phyloP scores from a whole-genome alignment of 257 asterid genomes.

The Prunella vulgaris region DNA sequence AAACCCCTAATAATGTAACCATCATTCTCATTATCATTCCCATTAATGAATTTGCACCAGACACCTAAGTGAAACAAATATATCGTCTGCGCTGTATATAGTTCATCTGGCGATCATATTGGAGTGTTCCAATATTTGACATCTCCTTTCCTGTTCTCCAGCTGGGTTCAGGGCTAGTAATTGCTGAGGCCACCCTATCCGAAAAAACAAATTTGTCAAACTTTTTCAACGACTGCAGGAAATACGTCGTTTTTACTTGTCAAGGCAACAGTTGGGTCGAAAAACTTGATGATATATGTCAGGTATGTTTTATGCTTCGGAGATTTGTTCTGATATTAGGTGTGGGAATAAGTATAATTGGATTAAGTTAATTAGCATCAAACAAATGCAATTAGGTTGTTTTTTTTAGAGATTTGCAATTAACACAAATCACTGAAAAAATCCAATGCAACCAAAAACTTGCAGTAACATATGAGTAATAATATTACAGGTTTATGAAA shows the following conservation, averaged over 20 bases:
- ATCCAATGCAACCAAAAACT: neutral
- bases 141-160: constrained; percentile 36
- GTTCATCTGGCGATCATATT: neutral
- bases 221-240: constrained; percentile 74
- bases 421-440: neutral
- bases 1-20: too few relatives aligned
- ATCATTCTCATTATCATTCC: too few relatives aligned
- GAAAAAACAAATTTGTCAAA: constrained; percentile 50
- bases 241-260: constrained; percentile 55
- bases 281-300: constrained; percentile 84
- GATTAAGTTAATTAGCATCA: neutral
- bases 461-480: neutral
- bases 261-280: constrained; percentile 63
- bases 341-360: neutral
- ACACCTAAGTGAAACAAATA: neutral
- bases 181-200: constrained; percentile 71
- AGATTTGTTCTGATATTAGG: constrained; percentile 4
- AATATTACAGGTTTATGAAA: constrained; percentile 69
- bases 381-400: neutral
- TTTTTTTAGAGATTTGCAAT: neutral
- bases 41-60: too few relatives aligned
- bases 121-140: constrained; percentile 10
- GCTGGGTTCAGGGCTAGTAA: constrained; percentile 80
- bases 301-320: constrained; percentile 46
- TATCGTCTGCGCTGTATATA: neutral